Base-by-base conservation (phyloP, 2,329 filamentous ascomycete species). In the Lecanoromycetidae sp. region DNA sequence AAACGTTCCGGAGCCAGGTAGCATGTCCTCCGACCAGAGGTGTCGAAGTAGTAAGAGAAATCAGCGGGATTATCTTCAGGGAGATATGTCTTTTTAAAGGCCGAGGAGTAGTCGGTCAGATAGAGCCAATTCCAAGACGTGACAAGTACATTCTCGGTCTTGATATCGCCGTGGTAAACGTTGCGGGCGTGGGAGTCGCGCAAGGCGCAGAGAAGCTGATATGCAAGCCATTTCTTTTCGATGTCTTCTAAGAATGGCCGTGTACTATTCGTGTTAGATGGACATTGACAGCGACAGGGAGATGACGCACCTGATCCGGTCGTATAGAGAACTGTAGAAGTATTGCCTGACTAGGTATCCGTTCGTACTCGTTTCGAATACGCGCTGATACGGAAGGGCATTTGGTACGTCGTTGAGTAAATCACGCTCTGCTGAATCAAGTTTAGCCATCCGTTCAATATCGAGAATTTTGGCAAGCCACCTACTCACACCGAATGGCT, bases 111-210 rank as follows among this genome's bases (percentile, higher is more conserved):
- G 63, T 98, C 91, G n/a, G 88, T 82, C 30, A 98, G 74, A 62
- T 96, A 98, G 2, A 98, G 74, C 91, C 93, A 98, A 67, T 96
- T 95, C 91, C 91, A 98, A 5, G 91, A 96, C 0, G 91, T 98
- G 42, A 98, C 90, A 39, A 98, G 71, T 29, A 94, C 79, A 58
- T 98, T 98, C 65, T 98, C 90, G 1, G 90, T 91, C 71, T 98
- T 98, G 70, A 98, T 96, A 60, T 98, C 93, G 49, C 91, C 93
- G 61, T 98, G 91, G 62, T 88, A 96, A 43, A 98, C 74, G 57
- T 93, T 85, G 38, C 83, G 76, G 23, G 83, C 74, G 63, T 98
- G 91, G 58, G 87, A 95, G 64, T 98, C 93, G 48, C 88, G 80
- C 49, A 98, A 71, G 2, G 86, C 88, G 63, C 87, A 95, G 9